A percentile compares a stretch with the other conserved stretches of the same genome.
Evolutionary conservation across 345 rosid species (phyloP).

Genomic region (Camelina sativa): DNA sequence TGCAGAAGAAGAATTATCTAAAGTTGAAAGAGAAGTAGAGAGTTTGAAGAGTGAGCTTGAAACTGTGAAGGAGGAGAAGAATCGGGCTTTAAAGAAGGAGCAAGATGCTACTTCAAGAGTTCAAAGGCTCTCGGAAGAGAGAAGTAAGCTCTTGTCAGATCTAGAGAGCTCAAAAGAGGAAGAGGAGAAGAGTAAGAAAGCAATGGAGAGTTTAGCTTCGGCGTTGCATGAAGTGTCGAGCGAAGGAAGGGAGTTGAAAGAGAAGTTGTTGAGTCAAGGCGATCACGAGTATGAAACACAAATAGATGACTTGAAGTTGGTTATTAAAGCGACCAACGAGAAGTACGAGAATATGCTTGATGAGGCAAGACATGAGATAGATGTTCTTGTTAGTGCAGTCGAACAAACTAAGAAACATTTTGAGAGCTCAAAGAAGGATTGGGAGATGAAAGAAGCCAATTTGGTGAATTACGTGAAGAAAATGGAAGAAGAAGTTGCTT

Average conservation of each 20-base stretch:
- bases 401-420: slow-evolving; percentile 66
- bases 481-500: slow-evolving; percentile 72
- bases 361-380: slow-evolving; percentile 73
- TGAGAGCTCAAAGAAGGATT: slow-evolving; percentile 60
- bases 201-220: slow-evolving; percentile 95
- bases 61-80: slow-evolving; percentile 69
- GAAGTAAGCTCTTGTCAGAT: slow-evolving; percentile 67
- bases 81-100: slow-evolving; percentile 72
- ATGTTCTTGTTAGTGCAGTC: slow-evolving; percentile 54
- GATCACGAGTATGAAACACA: slow-evolving; percentile 83
- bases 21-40: slow-evolving; percentile 52
- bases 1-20: slow-evolving; percentile 60
- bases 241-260: slow-evolving; percentile 92
- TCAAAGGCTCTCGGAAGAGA: slow-evolving; percentile 75
- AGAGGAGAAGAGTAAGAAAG: slow-evolving; percentile 97
- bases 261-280: slow-evolving; percentile 67
- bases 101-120: slow-evolving; percentile 76
- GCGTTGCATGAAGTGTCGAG: slow-evolving; percentile 93
- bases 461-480: slow-evolving; percentile 60
- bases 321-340: slow-evolving; percentile 75
- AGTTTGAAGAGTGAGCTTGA: slow-evolving; percentile 65
- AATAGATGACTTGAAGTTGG: slow-evolving; percentile 76
- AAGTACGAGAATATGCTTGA: slow-evolving; percentile 81
- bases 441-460: slow-evolving; percentile 82
- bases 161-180: slow-evolving; percentile 74